A percentile compares a stretch with the other conserved stretches of the same genome.
These are phyloP conservation scores for Microcyclospora tardicrescens DNA, from an alignment of 2,329 filamentous ascomycete species.

Conservation along the genomic window DNA sequence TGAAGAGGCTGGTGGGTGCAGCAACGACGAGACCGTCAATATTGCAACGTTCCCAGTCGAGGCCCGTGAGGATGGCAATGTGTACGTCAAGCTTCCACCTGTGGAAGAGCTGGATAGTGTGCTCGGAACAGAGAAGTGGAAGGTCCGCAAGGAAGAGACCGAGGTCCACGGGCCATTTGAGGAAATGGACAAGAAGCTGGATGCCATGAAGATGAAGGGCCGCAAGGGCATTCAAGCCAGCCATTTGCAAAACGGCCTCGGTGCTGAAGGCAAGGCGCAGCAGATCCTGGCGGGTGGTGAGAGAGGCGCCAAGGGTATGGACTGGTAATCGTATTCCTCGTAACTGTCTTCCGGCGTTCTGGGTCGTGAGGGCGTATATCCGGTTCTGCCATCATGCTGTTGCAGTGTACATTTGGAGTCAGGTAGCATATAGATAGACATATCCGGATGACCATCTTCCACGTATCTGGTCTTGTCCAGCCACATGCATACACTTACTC, in stretches of 20 bases:
- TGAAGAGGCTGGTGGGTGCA: constrained; percentile 53
- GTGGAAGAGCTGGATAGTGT: constrained; percentile 68
- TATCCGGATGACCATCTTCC: too few species aligned
- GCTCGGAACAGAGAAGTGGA: constrained; percentile 67
- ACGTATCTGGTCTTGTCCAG: too few species aligned
- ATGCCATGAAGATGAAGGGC: constrained; percentile 40
- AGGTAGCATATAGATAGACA: too few species aligned
- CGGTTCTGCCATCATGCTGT: too few species aligned
- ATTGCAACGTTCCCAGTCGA: constrained; percentile 75
- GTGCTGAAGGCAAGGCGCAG: constrained; percentile 30
- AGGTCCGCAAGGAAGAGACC: constrained; percentile 58
- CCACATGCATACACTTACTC: too few species aligned
- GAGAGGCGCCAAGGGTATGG: constrained; percentile 29
- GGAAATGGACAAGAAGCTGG: constrained; percentile 43
- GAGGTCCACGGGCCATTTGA: constrained; percentile 34
- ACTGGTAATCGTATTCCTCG: constrained; percentile 25
- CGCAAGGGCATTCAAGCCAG: constrained; percentile 36
- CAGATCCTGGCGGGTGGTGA: constrained; percentile 36
- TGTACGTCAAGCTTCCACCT: constrained; percentile 70
- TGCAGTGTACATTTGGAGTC: too few species aligned
- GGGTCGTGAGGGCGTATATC: too few species aligned
- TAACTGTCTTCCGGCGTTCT: too few species aligned
- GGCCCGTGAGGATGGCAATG: constrained; percentile 59
- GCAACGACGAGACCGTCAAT: constrained; percentile 59
- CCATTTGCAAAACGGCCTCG: constrained; percentile 32